Percentiles rank a stretch among this genome's conserved stretches.
phyloP scores from a whole-genome alignment of 2,329 filamentous ascomycete genomes.

The Xylariaceae sp. region DNA sequence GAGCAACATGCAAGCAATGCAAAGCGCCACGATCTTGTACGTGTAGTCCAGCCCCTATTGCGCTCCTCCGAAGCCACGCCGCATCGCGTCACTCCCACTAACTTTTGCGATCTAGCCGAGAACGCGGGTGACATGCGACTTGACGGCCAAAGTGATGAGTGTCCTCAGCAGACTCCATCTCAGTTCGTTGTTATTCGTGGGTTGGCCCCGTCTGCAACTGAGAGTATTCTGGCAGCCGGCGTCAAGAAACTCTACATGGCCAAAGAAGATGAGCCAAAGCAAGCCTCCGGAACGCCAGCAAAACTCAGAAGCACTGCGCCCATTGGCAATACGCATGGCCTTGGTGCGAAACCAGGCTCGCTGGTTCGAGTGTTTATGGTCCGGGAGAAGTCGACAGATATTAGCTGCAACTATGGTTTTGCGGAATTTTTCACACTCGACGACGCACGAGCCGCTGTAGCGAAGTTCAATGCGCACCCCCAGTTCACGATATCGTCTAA shows the following conservation, averaged over 20 bases:
- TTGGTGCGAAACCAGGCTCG: conserved; percentile 69
- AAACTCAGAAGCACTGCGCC: conserved; percentile 58
- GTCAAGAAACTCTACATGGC: conserved; percentile 65
- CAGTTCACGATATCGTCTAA: conserved; percentile 74
- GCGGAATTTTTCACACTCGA: conserved; percentile 73
- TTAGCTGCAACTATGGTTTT: conserved; percentile 77
- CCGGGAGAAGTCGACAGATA: conserved; percentile 63
- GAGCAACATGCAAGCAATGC: conserved; percentile 34
- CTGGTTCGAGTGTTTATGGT: conserved; percentile 72
- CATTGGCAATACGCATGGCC: conserved; percentile 50
- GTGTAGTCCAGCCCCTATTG: conserved; percentile 5
- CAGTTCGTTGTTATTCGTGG: conserved; percentile 73
- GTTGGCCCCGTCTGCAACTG: conserved; percentile 63
- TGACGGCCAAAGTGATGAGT: conserved; percentile 46
- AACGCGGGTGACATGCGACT: conserved; percentile 36
- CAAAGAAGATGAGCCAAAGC: conserved; percentile 47
- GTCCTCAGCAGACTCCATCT: conserved; percentile 52
- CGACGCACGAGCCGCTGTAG: conserved; percentile 69
- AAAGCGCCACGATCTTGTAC: conserved; percentile 33
- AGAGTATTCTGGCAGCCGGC: conserved; percentile 67
- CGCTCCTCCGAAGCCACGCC: not conserved
- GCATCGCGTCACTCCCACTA: not conserved
- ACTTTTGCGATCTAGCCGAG: conserved; percentile 24
- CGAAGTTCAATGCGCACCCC: conserved; percentile 64
- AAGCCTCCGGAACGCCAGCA: conserved; percentile 41